Percentiles rank a stretch among this genome's conserved stretches.
phyloP scores from a whole-genome alignment of 140 eudicot genomes.

The Bidens hawaiensis region DNA sequence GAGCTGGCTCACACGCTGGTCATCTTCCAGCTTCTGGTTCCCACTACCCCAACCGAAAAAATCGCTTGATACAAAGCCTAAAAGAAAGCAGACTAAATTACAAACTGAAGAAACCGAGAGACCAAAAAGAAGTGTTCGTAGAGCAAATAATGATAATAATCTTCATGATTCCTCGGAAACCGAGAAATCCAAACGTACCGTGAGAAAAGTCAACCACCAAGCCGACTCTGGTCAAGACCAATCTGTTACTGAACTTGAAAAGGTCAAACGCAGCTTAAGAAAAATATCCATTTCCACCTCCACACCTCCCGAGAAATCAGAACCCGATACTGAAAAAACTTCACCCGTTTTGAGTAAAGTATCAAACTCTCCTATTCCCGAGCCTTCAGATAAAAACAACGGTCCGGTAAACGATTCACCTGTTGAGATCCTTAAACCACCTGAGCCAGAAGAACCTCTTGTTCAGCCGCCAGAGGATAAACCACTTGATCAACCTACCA shows the following conservation, averaged over 20 bases:
- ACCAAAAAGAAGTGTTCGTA: slow-evolving; percentile 56
- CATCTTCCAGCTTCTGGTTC: slow-evolving; percentile 60
- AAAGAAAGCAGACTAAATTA: slow-evolving; percentile 36
- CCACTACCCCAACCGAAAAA: slow-evolving; percentile 53
- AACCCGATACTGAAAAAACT: slow-evolving; percentile 61
- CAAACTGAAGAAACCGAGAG: slow-evolving; percentile 42
- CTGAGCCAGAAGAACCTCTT: too few relatives aligned
- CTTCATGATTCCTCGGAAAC: slow-evolving; percentile 40
- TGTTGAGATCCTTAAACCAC: slow-evolving; percentile 19
- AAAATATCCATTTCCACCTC: too few relatives aligned
- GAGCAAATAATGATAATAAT: slow-evolving; percentile 45
- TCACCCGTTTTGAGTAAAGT: slow-evolving; percentile 26
- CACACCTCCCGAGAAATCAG: too few relatives aligned
- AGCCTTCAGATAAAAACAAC: slow-evolving; percentile 11
- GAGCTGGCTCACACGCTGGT: slow-evolving; percentile 87
- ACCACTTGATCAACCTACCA: slow-evolving; percentile 40
- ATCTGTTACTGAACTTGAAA: slow-evolving; percentile 79
- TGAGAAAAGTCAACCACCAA: slow-evolving; percentile 56
- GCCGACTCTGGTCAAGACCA: slow-evolving; percentile 64
- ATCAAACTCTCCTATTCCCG: slow-evolving; percentile 29
- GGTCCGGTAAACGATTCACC: slow-evolving; percentile 3
- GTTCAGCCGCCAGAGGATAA: slow-evolving; percentile 44
- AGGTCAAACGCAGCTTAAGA: slow-evolving; percentile 75
- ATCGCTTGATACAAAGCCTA: slow-evolving; percentile 35
- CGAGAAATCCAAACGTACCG: slow-evolving; percentile 55